These are phyloP conservation scores for Lecanicillium sp. DNA, from an alignment of 2,329 filamentous ascomycete species.

Conservation along the genomic window DNA sequence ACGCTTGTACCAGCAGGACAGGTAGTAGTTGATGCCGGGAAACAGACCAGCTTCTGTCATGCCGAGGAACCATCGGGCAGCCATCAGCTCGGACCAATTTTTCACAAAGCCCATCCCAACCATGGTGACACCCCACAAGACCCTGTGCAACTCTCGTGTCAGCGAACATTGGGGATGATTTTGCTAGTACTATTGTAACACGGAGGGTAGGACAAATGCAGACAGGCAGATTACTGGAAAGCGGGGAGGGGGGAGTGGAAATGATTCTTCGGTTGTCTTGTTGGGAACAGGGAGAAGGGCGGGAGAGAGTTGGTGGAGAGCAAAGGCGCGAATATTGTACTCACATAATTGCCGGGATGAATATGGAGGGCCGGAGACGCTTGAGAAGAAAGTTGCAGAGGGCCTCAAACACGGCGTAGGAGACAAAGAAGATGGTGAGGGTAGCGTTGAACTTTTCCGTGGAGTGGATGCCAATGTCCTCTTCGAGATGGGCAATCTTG, in stretches of 20 bases:
- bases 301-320: too few relatives aligned
- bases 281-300: too few relatives aligned
- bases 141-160: conserved; percentile 24
- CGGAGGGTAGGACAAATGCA: too few relatives aligned
- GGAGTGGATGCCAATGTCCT: conserved; percentile 51
- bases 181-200: too few relatives aligned
- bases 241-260: too few relatives aligned
- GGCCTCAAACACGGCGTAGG: conserved; percentile 71
- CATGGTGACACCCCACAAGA: conserved; percentile 61
- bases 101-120: conserved; percentile 58
- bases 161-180: too few relatives aligned
- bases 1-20: conserved; percentile 77
- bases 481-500: conserved; percentile 44
- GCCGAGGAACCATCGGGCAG: conserved; percentile 63
- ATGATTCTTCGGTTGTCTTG: background rate
- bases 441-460: conserved; percentile 62
- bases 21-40: conserved; percentile 70
- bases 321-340: too few relatives aligned
- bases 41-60: conserved; percentile 69
- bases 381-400: conserved; percentile 77
- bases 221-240: too few relatives aligned
- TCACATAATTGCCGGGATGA: conserved; percentile 75
- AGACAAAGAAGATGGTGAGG: conserved; percentile 80
- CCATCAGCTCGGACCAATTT: conserved; percentile 57
- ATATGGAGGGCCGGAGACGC: conserved; percentile 63